Conservation (phyloP, 2,329 filamentous ascomycete genomes). For the Ustilaginoidea virens region DNA sequence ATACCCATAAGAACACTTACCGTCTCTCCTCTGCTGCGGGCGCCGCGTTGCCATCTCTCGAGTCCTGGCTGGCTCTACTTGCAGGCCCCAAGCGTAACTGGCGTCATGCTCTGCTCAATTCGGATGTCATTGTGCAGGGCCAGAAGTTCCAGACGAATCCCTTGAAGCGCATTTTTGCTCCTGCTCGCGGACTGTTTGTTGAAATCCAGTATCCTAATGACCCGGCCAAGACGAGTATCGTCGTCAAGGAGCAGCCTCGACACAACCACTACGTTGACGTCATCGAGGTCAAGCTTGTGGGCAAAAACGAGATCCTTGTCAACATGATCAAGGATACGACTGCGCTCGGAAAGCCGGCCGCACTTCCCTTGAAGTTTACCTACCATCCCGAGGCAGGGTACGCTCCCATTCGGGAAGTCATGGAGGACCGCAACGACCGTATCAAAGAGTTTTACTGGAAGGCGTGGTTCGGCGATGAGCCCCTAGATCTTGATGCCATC, state of each 20-base stretch:
- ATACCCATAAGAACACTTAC: conserved; percentile 66
- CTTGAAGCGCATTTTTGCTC: conserved; percentile 79
- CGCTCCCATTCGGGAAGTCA: conserved; percentile 93
- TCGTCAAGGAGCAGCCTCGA: conserved; percentile 72
- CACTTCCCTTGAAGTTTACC: conserved; percentile 72
- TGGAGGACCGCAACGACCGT: conserved; percentile 88
- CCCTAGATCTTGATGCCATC: conserved; percentile 66
- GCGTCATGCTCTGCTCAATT: conserved; percentile 87
- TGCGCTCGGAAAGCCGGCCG: conserved; percentile 65
- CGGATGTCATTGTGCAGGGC: conserved; percentile 87
- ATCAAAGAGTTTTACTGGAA: conserved; percentile 99
- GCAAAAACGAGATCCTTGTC: conserved; percentile 67
- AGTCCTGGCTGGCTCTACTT: conserved; percentile 77
- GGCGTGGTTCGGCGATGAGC: conserved; percentile 87
- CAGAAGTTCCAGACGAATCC: conserved; percentile 97
- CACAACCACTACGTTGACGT: conserved; percentile 80
- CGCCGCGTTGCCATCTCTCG: conserved; percentile 58
- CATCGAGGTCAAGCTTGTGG: conserved; percentile 64
- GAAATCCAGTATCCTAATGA: conserved; percentile 76
- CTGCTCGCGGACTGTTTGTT: conserved; percentile 71
- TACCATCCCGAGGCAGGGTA: conserved; percentile 95
- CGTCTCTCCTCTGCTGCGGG: conserved; percentile 64
- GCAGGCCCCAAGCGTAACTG: conserved; percentile 79
- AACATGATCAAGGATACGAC: conserved; percentile 90
- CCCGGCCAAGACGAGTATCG: conserved; percentile 68